These are phyloP conservation scores for Dipodascus albidus DNA, from an alignment of 805 yeast species.

Conservation along the genomic window DNA sequence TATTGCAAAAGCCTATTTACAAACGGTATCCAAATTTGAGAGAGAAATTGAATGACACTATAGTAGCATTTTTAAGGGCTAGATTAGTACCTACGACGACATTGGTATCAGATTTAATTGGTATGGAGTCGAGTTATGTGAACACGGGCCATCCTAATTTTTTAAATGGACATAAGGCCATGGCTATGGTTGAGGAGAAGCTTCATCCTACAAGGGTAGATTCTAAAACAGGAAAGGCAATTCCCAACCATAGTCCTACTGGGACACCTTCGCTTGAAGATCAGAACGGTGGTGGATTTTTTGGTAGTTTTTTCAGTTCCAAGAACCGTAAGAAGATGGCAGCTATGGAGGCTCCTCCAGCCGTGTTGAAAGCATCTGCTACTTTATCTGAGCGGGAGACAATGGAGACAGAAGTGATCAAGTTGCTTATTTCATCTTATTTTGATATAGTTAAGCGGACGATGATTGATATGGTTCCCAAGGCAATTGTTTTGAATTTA, in stretches of 20 bases:
- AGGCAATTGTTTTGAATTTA: conserved; percentile 87
- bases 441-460: conserved; percentile 89
- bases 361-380: conserved; percentile 87
- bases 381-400: conserved; percentile 89
- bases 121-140: conserved; percentile 83
- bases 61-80: conserved; percentile 68
- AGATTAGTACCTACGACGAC: conserved; percentile 75
- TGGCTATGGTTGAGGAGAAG: conserved; percentile 84
- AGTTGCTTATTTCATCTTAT: conserved; percentile 80
- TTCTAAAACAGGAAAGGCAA: conserved; percentile 42
- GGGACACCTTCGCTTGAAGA: conserved; percentile 15
- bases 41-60: conserved; percentile 71
- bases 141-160: conserved; percentile 97
- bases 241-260: conserved; percentile 27
- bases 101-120: conserved; percentile 74
- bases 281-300: conserved; percentile 52
- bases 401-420: conserved; percentile 94
- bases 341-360: conserved; percentile 95
- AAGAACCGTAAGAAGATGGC: conserved; percentile 67
- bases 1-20: conserved; percentile 69
- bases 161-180: conserved; percentile 87
- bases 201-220: conserved; percentile 64
- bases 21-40: conserved; percentile 84
- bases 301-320: conserved; percentile 88
- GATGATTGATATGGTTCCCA: conserved; percentile 87